Conservation (phyloP, 495 filamentous ascomycete genomes). For the Terfezia boudieri region DNA sequence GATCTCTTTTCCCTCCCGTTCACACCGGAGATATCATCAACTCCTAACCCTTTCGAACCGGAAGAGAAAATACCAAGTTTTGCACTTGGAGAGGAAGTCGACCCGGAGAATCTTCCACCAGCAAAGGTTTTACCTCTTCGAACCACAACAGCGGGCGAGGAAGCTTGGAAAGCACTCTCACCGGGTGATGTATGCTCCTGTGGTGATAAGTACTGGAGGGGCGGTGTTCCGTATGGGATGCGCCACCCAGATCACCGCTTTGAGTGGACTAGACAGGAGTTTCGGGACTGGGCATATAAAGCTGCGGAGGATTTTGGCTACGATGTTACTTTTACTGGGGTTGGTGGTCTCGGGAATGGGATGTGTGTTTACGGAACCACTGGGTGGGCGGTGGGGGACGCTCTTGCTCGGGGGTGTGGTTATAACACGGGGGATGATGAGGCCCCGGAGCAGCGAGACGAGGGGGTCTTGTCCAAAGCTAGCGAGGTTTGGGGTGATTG, state of each 20-base stretch:
- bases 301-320: conserved; percentile 13
- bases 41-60: conserved; percentile 1
- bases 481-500: conserved; percentile 9
- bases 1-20: conserved; percentile 6
- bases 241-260: conserved; percentile 18
- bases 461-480: conserved; percentile 1
- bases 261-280: conserved; percentile 16
- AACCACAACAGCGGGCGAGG: background rate
- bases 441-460: background rate
- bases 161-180: background rate
- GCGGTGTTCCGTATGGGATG: conserved; percentile 13
- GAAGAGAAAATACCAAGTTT: background rate
- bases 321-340: conserved; percentile 11
- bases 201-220: conserved; percentile 1
- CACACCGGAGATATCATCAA: background rate
- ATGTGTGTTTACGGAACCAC: conserved; percentile 8
- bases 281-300: conserved; percentile 11
- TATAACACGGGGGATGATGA: background rate
- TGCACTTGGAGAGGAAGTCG: background rate
- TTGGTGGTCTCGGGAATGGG: conserved; percentile 10
- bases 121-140: background rate
- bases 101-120: background rate
- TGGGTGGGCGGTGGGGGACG: conserved; percentile 1
- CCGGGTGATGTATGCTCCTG: background rate
- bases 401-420: background rate